phyloP scores from a whole-genome alignment of 1,139 yeast species.

The Spencermartinsiella ligniputridi region DNA sequence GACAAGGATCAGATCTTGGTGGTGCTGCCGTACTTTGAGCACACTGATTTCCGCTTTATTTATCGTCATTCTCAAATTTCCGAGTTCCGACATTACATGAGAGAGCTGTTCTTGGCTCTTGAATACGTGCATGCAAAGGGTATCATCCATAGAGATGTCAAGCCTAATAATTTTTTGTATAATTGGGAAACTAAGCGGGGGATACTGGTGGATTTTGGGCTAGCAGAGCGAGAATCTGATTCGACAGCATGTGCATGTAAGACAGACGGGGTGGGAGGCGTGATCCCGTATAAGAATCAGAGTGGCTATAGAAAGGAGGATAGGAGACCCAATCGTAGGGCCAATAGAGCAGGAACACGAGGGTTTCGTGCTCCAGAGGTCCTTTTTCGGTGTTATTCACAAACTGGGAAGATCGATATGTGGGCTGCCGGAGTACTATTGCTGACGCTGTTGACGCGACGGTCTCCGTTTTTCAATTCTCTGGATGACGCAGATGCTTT shows the following conservation, averaged over 20 bases:
- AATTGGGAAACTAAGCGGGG: constrained; percentile 74
- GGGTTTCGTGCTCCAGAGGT: constrained; percentile 97
- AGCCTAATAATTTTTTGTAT: constrained; percentile 75
- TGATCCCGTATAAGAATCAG: constrained; percentile 17
- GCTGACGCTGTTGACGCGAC: constrained; percentile 61
- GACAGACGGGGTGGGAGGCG: constrained; percentile 17
- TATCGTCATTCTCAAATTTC: constrained; percentile 72
- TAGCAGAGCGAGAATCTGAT: constrained; percentile 56
- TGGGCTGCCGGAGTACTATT: constrained; percentile 94
- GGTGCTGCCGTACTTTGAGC: constrained; percentile 85
- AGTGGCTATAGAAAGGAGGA: constrained; percentile 35
- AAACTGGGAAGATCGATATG: constrained; percentile 74
- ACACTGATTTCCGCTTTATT: constrained; percentile 84
- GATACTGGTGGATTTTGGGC: constrained; percentile 86
- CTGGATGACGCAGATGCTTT: constrained; percentile 91
- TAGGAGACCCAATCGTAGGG: constrained; percentile 75
- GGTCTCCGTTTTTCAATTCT: constrained; percentile 85
- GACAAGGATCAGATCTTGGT: constrained; percentile 90
- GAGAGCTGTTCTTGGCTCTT: constrained; percentile 71
- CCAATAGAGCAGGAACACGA: constrained; percentile 96
- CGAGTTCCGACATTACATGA: constrained; percentile 77
- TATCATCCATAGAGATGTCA: constrained; percentile 83
- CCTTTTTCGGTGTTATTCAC: constrained; percentile 79
- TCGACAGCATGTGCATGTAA: constrained; percentile 21
- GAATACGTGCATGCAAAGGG: constrained; percentile 70